These are phyloP conservation scores for Didymellaceae sp. DNA, from an alignment of 2,329 filamentous ascomycete genomes.

Conservation along the genomic window DNA sequence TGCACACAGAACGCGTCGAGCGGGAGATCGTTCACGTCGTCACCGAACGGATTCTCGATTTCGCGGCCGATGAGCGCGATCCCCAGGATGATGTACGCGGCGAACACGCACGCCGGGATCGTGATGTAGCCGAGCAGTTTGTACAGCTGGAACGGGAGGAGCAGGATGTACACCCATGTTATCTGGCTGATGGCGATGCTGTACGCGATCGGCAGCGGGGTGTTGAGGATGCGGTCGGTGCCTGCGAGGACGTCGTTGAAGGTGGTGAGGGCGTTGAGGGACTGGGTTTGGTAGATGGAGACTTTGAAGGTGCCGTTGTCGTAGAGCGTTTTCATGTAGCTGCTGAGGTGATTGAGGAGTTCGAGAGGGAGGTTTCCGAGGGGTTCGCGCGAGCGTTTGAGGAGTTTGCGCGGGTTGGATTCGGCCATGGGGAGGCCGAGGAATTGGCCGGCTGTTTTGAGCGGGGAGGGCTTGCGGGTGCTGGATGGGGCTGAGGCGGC, in stretches of 20 bases:
- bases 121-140: slow-evolving; percentile 70
- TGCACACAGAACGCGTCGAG: slow-evolving; percentile 75
- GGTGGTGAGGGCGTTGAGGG: slow-evolving; percentile 64
- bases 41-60: slow-evolving; percentile 84
- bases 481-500: slow-evolving; percentile 45
- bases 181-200: slow-evolving; percentile 84
- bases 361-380: slow-evolving; percentile 83
- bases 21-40: slow-evolving; percentile 77
- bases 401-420: slow-evolving; percentile 75
- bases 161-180: slow-evolving; percentile 80
- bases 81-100: slow-evolving; percentile 83
- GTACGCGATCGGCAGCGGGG: slow-evolving; percentile 83
- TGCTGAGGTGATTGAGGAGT: slow-evolving; percentile 73
- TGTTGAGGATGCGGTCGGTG: slow-evolving; percentile 79
- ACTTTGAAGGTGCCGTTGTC: slow-evolving; percentile 62
- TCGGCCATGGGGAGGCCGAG: slow-evolving; percentile 77
- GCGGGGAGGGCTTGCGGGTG: slow-evolving; percentile 38
- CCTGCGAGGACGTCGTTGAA: slow-evolving; percentile 76
- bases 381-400: slow-evolving; percentile 73
- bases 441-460: slow-evolving; percentile 72
- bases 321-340: slow-evolving; percentile 69
- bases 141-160: slow-evolving; percentile 81
- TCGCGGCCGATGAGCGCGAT: slow-evolving; percentile 78
- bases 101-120: slow-evolving; percentile 74
- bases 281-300: slow-evolving; percentile 65